Conservation (phyloP, 345 rosid species). For the Heritiera fomes region DNA sequence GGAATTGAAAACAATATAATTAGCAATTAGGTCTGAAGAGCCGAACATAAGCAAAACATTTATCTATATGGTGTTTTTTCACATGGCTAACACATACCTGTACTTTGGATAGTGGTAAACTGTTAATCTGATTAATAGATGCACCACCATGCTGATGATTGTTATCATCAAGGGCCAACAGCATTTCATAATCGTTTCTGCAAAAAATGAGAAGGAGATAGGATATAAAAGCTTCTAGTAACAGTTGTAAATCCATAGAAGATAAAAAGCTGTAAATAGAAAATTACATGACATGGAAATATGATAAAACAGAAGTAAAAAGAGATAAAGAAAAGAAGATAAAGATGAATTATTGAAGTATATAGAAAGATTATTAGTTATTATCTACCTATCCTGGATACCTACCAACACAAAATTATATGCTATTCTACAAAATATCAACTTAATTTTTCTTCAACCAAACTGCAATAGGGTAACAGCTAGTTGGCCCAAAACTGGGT, state of each 20-base stretch:
- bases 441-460: neutral
- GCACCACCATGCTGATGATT: constrained; percentile 60
- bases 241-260: neutral
- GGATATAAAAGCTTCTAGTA: constrained; percentile 13
- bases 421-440: neutral
- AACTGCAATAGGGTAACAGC: neutral
- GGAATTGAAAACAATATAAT: constrained; percentile 14
- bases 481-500: neutral
- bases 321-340: neutral
- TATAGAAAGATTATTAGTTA: neutral
- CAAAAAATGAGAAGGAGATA: constrained; percentile 22
- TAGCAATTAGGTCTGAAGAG: neutral
- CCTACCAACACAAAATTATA: neutral
- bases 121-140: constrained; percentile 61
- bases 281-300: neutral
- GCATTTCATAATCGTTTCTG: constrained; percentile 93
- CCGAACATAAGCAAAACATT: neutral
- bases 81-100: constrained; percentile 39
- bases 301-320: neutral
- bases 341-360: neutral
- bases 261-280: neutral
- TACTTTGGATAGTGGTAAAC: constrained; percentile 75
- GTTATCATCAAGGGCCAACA: constrained; percentile 87
- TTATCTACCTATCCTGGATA: neutral
- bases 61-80: neutral